phyloP scores from a whole-genome alignment of 345 rosid genomes.

The Pistacia vera region DNA sequence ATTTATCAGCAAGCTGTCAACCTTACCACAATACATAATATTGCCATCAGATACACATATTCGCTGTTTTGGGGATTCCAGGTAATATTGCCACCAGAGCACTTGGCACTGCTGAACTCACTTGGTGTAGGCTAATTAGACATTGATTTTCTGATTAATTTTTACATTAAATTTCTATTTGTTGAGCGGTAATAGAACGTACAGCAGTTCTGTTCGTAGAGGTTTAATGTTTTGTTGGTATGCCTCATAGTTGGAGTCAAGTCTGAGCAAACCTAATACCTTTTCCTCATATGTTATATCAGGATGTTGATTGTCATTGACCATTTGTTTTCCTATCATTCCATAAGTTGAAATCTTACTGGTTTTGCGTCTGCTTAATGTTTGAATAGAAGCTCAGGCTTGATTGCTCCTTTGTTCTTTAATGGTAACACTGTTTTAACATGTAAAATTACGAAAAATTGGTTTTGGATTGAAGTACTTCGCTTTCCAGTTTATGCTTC shows the following conservation, averaged over 20 bases:
- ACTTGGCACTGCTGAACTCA: no score
- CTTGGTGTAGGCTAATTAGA: background rate
- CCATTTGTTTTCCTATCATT: background rate
- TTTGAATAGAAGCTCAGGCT: no score
- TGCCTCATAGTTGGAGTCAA: background rate
- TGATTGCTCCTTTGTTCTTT: no score
- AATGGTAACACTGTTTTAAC: no score
- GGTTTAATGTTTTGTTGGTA: no score
- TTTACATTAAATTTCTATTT: no score
- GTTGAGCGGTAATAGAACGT: no score
- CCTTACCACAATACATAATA: conserved; percentile 45
- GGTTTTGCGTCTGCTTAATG: background rate
- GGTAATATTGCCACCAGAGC: no score
- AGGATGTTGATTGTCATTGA: background rate
- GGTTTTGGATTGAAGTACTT: background rate
- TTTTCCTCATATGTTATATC: background rate
- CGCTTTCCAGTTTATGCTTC: background rate
- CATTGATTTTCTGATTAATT: background rate
- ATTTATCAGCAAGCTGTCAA: no score
- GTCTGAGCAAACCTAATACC: background rate
- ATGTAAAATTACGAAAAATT: no score
- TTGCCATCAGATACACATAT: conserved; percentile 65
- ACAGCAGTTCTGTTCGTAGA: no score
- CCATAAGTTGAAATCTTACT: conserved; percentile 6
- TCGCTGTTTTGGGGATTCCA: conserved; percentile 96